Evolutionary conservation across 768 basidiomycete genomes (phyloP), one percentile per base, ranked within the genome.

Genomic region (Russula brevipes): DNA sequence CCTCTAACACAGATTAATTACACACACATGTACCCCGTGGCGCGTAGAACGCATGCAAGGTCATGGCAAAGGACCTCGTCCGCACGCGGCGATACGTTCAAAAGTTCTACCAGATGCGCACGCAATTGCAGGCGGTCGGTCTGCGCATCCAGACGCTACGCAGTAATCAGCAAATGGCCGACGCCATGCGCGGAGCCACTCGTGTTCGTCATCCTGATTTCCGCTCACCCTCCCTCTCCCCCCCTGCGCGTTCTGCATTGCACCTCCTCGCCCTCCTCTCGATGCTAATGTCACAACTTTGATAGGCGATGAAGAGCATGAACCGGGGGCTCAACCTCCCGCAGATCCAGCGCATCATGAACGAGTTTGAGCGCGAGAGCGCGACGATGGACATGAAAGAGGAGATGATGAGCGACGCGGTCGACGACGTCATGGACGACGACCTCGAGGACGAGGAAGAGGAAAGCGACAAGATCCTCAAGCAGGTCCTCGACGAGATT

Each of bases 371-470:
- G 79, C 89, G 86, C 71, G 97, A 99, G 76, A 96, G 89, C 69
- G 86, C 93, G 5, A 93, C 88, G 76, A 99, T 99, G 97, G 97
- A 99, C 76, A 98, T 99, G 97, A 99, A 98, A 74, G 97, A 98
- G 76, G 96, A 97, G 74, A 98, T 98, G 91, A 99, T 98, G 97
- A 92, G 91, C 24, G 97, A 98, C 64, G 89, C 94, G 14, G 90
- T 98, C 16, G 97, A 98, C 75, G 96, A 98, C 69, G 95, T 89
- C 54, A 96, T 98, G 89, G 92, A 95, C 66, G 88, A 89, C 38
- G 94, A 94, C 14, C 76, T 76, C 36, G 95, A 95, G 70, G 96
- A 96, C 55, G 96, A 98, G 75, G 97, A 98, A 69, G 89, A 89
- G 66, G 97, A 98, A 71, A 87, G 94, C 14, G 95, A 98, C 72